Evolutionary conservation across 495 filamentous ascomycete genomes (phyloP), one percentile per base, ranked within the genome.

Genomic region (Aspergillus leporis): DNA sequence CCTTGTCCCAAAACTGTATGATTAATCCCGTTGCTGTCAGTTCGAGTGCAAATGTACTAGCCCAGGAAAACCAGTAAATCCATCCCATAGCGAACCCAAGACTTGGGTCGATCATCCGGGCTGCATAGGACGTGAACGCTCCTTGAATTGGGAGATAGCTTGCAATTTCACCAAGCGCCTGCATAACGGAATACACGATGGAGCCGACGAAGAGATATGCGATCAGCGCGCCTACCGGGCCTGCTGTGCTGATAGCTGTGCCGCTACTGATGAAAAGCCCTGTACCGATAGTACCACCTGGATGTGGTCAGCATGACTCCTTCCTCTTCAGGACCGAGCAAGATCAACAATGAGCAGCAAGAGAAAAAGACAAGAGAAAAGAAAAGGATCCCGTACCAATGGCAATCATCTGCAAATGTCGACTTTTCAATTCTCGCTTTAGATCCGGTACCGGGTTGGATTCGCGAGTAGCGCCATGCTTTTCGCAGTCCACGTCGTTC

Each of bases 1-100:
- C 56, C 14, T 70, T 61, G 36, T 88, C 75, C 90, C 90, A 94
- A 67, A 84, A 93, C 55, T 88, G 83, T 38, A 93, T 88, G 56
- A 92, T 86, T 53, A 91, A 67, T 8, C 87, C 83, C 2, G 90
- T 87, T 13, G 88, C 89, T 3, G 86, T 87, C 18, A 93, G 82
- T 61, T 92, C 89, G n/a, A 90, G 78, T 31, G 87, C 89, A 59
- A 87, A 86, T 0, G 88, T 91, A 38, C 87, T 85, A 19, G 83
- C 78, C 75, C 72, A 78, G 1, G 76, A 74, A 59, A 85, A 85
- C 83, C 83, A 86, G 69, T 85, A 88, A 60, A 91, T 92, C 89
- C 89, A 93, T 28, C 89, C 89, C 69, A 92, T 86, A 19, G 89
- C 84, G 66, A 93, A 92, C 38, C 90, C 89, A 62, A 93, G 70